A percentile compares a stretch with the other conserved stretches of the same genome.
Conservation (phyloP, 441 rosid species). For the Metrosideros polymorpha region DNA sequence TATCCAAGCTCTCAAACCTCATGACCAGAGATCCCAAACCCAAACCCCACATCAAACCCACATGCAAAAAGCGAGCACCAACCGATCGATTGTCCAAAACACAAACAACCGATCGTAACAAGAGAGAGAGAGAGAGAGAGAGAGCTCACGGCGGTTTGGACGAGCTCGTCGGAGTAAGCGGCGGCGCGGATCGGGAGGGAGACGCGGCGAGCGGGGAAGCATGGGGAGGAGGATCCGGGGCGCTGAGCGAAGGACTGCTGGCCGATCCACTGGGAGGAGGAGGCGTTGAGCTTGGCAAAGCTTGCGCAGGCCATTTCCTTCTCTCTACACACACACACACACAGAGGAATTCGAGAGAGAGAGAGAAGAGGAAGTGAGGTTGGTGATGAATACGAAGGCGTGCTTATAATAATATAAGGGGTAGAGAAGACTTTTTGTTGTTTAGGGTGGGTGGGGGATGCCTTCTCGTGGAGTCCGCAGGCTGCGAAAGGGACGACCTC, state of each 20-base stretch:
- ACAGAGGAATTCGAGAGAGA: not conserved
- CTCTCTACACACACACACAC: not conserved
- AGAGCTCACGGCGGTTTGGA: slow-evolving; percentile 69
- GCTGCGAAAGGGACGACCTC: not conserved
- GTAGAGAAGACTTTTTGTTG: not conserved
- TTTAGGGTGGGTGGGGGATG: not conserved
- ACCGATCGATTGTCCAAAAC: not conserved
- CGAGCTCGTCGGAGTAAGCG: slow-evolving; percentile 79
- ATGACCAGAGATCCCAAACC: not conserved
- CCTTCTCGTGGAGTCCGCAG: not conserved
- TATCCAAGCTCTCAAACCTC: not conserved
- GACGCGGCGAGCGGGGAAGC: slow-evolving; percentile 30
- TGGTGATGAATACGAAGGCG: not conserved
- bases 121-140: not conserved
- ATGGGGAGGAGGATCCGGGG: slow-evolving; percentile 12
- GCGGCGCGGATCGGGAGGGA: slow-evolving; percentile 65
- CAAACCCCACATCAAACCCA: not conserved
- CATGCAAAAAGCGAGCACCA: not conserved
- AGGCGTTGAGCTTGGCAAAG: slow-evolving; percentile 47
- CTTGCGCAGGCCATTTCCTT: slow-evolving; percentile 61
- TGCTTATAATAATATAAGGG: not conserved
- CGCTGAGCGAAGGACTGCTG: slow-evolving; percentile 45
- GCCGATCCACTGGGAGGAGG: slow-evolving; percentile 68
- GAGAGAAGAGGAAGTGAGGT: not conserved
- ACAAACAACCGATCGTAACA: not conserved